These are phyloP conservation scores for Eimeria sp. DNA, from an alignment of 169 alveolate genomes.

Conservation along the genomic window DNA sequence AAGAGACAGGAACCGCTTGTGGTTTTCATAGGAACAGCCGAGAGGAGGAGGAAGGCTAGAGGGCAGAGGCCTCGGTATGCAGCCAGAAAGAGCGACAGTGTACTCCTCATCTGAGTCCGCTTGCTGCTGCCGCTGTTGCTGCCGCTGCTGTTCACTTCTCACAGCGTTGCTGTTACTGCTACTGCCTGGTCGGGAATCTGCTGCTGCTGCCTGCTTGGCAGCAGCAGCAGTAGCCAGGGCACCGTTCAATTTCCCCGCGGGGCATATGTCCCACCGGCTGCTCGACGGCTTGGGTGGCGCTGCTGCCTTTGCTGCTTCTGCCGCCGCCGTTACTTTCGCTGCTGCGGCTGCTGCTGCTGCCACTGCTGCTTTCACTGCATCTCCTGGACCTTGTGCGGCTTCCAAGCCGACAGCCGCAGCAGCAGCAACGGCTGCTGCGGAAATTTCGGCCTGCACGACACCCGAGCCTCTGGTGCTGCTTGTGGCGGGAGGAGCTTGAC, in stretches of 20 bases:
- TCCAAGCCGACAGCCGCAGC: not conserved
- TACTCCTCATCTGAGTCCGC: slow-evolving; percentile 13
- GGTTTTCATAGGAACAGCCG: slow-evolving; percentile 19
- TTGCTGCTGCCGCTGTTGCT: not conserved
- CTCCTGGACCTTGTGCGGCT: not conserved
- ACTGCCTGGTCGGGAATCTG: not conserved
- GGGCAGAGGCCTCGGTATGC: slow-evolving; percentile 14
- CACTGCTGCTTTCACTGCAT: not conserved
- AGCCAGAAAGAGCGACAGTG: not conserved
- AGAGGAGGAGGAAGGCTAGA: not conserved
- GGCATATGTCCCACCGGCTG: slow-evolving; percentile 11
- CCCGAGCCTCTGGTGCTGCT: not conserved
- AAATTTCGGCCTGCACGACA: not conserved
- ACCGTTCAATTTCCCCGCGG: not conserved
- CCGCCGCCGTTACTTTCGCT: not conserved
- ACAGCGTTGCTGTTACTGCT: not conserved
- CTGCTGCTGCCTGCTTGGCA: not conserved
- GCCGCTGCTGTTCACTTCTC: not conserved
- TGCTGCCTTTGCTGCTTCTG: not conserved
- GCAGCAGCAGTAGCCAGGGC: not conserved
- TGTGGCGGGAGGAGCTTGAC: not conserved
- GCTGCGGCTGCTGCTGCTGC: not conserved
- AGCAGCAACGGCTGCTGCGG: not conserved
- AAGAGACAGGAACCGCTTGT: slow-evolving; percentile 3
- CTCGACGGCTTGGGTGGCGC: not conserved